Conservation (phyloP, 176 grass and related monocot genomes). For the Puya raimondii region DNA sequence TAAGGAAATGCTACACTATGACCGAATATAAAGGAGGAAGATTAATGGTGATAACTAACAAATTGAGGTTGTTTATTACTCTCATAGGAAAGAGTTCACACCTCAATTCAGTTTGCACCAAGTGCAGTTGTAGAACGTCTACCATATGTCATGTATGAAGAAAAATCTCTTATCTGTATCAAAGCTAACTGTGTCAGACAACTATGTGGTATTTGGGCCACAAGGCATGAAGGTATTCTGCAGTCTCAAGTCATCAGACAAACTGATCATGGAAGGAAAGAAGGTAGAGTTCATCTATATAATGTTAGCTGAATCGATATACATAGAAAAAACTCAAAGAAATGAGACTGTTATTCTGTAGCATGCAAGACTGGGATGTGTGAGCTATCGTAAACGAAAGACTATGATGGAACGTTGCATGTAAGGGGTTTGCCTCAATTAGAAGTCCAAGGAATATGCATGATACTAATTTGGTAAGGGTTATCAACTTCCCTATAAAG, state of each 20-base stretch:
- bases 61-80: neutral
- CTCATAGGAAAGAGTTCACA: neutral
- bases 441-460: too few species aligned
- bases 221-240: neutral
- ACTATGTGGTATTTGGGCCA: too few species aligned
- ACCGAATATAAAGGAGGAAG: too few species aligned
- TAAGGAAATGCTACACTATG: too few species aligned
- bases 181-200: neutral
- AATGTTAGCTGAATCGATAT: neutral
- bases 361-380: too few species aligned
- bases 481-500: too few species aligned
- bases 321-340: too few species aligned
- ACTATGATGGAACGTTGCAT: neutral
- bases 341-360: too few species aligned
- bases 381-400: too few species aligned
- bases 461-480: too few species aligned
- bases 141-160: constrained; percentile 1
- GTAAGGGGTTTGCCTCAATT: too few species aligned
- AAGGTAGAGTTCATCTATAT: neutral
- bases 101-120: neutral
- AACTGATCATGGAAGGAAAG: neutral
- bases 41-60: neutral
- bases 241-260: neutral
- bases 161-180: neutral
- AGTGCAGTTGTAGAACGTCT: neutral